phyloP scores from a whole-genome alignment of 2,329 filamentous ascomycete genomes.

The Chaetomium globosum region DNA sequence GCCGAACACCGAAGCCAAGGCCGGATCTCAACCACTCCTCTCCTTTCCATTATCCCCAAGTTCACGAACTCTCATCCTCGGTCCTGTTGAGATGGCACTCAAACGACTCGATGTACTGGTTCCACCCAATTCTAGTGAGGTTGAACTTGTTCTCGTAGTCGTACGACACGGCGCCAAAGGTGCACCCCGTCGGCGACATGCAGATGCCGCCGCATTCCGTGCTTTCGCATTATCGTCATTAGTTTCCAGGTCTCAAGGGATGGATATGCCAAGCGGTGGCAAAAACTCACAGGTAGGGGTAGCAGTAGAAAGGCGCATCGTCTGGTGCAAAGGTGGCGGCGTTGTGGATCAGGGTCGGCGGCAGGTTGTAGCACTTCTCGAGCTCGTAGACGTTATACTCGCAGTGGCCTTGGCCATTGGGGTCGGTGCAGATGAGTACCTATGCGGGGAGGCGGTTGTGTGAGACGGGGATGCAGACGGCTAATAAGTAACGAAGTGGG shows the following conservation, averaged over 20 bases:
- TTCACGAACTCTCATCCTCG: background rate
- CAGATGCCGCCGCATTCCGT: constrained; percentile 49
- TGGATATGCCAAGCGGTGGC: background rate
- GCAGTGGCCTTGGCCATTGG: constrained; percentile 54
- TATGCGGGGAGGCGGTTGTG: constrained; percentile 33
- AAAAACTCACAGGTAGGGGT: constrained; percentile 44
- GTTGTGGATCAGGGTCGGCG: constrained; percentile 46
- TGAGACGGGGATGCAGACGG: background rate
- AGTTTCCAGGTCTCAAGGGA: background rate
- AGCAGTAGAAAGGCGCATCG: constrained; percentile 53
- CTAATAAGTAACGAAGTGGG: background rate
- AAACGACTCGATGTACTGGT: constrained; percentile 46
- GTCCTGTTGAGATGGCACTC: constrained; percentile 39
- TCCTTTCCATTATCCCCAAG: background rate
- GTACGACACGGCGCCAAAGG: constrained; percentile 53
- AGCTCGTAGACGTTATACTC: constrained; percentile 49
- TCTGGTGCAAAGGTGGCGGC: constrained; percentile 56
- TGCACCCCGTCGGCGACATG: constrained; percentile 56
- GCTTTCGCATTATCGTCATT: constrained; percentile 12
- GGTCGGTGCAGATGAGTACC: constrained; percentile 52
- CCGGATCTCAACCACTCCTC: background rate
- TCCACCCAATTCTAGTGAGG: constrained; percentile 51
- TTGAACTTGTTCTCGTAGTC: constrained; percentile 52
- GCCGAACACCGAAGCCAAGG: constrained; percentile 14
- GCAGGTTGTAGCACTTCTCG: constrained; percentile 51